Percentiles rank a stretch among this genome's conserved stretches.
Evolutionary conservation across 139 green algal species (phyloP).

Genomic region (Nannochloris sp.): DNA sequence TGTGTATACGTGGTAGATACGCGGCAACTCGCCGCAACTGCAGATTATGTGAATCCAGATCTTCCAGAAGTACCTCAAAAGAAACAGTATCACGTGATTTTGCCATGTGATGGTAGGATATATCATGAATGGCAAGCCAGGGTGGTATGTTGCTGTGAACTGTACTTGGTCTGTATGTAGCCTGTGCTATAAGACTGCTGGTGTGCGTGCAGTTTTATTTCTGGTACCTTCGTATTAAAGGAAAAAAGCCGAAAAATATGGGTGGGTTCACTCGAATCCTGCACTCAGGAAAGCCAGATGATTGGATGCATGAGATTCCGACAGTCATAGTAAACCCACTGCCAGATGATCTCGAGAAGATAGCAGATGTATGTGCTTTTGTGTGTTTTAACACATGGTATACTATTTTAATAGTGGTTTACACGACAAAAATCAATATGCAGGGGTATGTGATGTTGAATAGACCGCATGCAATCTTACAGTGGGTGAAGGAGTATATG

Average conservation of each 20-base stretch:
- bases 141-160: slow-evolving; percentile 14
- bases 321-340: slow-evolving; percentile 57
- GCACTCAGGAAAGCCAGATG: slow-evolving; percentile 39
- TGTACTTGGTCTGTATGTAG: neutral
- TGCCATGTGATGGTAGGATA: slow-evolving; percentile 9
- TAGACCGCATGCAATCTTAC: slow-evolving; percentile 56
- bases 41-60: neutral
- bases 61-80: neutral
- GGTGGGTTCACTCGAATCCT: slow-evolving; percentile 65
- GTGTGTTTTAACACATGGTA: neutral
- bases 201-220: neutral
- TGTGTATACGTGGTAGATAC: neutral
- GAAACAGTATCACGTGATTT: slow-evolving; percentile 41
- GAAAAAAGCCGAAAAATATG: slow-evolving; percentile 39
- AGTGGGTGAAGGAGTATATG: slow-evolving; percentile 48
- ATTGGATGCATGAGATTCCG: slow-evolving; percentile 63
- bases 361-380: slow-evolving; percentile 14
- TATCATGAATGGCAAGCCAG: slow-evolving; percentile 56
- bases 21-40: neutral
- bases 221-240: slow-evolving; percentile 15
- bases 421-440: neutral
- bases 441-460: slow-evolving; percentile 61
- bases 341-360: slow-evolving; percentile 16
- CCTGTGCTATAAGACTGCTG: neutral
- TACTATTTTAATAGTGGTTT: slow-evolving; percentile 2